phyloP scores from a whole-genome alignment of 441 rosid species.

The Pelargonium fulgidum region DNA sequence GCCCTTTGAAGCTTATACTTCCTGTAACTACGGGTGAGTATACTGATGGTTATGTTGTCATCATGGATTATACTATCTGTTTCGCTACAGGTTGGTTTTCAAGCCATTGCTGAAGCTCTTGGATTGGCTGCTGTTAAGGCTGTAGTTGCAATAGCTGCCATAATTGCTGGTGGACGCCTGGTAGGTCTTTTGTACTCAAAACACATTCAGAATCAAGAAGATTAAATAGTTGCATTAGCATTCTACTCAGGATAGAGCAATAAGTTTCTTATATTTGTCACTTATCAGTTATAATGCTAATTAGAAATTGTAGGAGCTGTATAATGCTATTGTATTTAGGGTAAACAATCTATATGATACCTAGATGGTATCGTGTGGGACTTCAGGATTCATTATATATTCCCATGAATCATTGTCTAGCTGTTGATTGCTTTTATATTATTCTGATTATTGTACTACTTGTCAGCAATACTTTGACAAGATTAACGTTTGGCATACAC shows the following conservation, averaged over 20 bases:
- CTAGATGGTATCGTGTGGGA: neutral
- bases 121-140: slow-evolving; percentile 97
- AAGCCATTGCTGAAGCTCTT: slow-evolving; percentile 97
- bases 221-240: slow-evolving; percentile 18
- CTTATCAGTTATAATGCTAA: neutral
- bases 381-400: slow-evolving; percentile 4
- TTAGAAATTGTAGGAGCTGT: neutral
- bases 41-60: slow-evolving; percentile 16
- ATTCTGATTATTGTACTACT: neutral
- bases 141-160: slow-evolving; percentile 87
- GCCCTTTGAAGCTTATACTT: neutral
- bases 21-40: slow-evolving; percentile 3
- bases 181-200: slow-evolving; percentile 38
- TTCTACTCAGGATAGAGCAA: slow-evolving; percentile 13
- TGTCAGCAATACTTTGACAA: slow-evolving; percentile 2
- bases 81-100: slow-evolving; percentile 75
- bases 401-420: neutral
- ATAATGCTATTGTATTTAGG: neutral
- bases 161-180: slow-evolving; percentile 97
- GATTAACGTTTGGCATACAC: neutral
- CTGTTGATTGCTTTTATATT: neutral
- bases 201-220: slow-evolving; percentile 6
- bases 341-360: neutral
- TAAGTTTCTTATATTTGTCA: slow-evolving; percentile 11
- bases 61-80: slow-evolving; percentile 19